These are phyloP conservation scores for Calonectria pseudoreteaudii DNA, from an alignment of 2,329 filamentous ascomycete species.

Conservation along the genomic window DNA sequence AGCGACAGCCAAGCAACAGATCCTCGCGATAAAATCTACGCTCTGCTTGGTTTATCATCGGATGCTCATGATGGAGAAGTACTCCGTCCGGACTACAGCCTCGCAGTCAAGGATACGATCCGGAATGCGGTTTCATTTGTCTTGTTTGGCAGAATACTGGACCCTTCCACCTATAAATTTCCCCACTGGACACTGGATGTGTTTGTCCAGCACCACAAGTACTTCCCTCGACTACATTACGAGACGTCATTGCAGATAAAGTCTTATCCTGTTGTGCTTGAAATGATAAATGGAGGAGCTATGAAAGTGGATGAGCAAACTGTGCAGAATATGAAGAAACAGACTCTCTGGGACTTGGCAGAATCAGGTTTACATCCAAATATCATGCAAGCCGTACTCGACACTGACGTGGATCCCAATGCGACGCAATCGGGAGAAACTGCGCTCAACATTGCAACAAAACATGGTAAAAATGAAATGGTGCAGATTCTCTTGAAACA, in stretches of 20 bases:
- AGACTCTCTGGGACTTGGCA: neutral
- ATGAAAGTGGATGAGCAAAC: neutral
- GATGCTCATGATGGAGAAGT: neutral
- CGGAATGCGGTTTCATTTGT: neutral
- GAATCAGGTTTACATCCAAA: neutral
- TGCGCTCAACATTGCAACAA: neutral
- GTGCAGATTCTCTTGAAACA: neutral
- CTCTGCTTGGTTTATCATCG: neutral
- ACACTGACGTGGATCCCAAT: neutral
- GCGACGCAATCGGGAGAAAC: neutral
- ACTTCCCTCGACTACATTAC: neutral
- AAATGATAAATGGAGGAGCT: neutral
- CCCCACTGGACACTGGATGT: neutral
- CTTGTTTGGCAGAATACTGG: neutral
- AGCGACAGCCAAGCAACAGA: neutral
- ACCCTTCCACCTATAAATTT: neutral
- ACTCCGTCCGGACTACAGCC: neutral
- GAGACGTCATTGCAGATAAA: neutral
- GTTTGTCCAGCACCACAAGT: neutral
- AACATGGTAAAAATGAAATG: neutral
- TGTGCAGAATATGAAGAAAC: neutral
- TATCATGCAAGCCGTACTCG: neutral
- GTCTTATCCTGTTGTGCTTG: neutral
- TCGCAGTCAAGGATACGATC: neutral
- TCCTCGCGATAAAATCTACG: neutral